Evolutionary conservation across 1,284 basidiomycete genomes (phyloP).

Genomic region (Fomitopsis betulina): DNA sequence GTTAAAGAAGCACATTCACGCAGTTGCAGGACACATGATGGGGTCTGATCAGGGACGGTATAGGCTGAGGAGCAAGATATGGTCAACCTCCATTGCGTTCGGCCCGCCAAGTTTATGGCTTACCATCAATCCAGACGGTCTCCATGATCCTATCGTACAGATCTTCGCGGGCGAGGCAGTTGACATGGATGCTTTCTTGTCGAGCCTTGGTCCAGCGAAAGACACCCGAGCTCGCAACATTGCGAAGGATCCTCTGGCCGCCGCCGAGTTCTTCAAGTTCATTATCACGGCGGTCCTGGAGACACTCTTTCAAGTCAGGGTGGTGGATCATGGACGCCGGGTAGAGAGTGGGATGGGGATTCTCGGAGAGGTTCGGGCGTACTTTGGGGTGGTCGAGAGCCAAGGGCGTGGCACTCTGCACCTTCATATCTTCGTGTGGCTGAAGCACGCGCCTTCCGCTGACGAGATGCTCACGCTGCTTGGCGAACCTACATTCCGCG

Average conservation of each 20-base stretch:
- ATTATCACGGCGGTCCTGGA: slow-evolving; percentile 29
- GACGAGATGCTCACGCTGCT: slow-evolving; percentile 23
- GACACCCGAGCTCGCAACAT: slow-evolving; percentile 26
- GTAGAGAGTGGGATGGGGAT: slow-evolving; percentile 15
- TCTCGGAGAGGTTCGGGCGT: slow-evolving; percentile 20
- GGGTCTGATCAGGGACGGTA: slow-evolving; percentile 7
- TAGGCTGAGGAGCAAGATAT: slow-evolving; percentile 10
- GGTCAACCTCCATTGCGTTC: slow-evolving; percentile 6
- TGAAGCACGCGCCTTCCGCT: slow-evolving; percentile 22
- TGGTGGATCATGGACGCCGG: slow-evolving; percentile 2
- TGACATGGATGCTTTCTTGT: slow-evolving; percentile 29
- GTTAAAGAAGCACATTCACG: slow-evolving; percentile 10
- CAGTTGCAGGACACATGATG: slow-evolving; percentile 8
- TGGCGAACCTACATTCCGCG: slow-evolving; percentile 20
- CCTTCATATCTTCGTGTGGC: slow-evolving; percentile 27
- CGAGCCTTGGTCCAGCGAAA: slow-evolving; percentile 22
- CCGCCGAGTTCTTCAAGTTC: slow-evolving; percentile 35
- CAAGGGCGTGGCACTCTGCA: slow-evolving; percentile 28
- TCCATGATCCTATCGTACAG: slow-evolving; percentile 29
- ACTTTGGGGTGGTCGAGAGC: slow-evolving; percentile 25
- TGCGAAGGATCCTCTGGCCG: slow-evolving; percentile 32
- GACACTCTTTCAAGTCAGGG: slow-evolving; percentile 29
- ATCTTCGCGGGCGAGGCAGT: slow-evolving; percentile 34
- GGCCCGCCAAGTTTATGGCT: slow-evolving; percentile 19
- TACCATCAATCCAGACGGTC: slow-evolving; percentile 24